These are phyloP conservation scores for Arachis stenosperma DNA, from an alignment of 306 rosid species.

Conservation along the genomic window DNA sequence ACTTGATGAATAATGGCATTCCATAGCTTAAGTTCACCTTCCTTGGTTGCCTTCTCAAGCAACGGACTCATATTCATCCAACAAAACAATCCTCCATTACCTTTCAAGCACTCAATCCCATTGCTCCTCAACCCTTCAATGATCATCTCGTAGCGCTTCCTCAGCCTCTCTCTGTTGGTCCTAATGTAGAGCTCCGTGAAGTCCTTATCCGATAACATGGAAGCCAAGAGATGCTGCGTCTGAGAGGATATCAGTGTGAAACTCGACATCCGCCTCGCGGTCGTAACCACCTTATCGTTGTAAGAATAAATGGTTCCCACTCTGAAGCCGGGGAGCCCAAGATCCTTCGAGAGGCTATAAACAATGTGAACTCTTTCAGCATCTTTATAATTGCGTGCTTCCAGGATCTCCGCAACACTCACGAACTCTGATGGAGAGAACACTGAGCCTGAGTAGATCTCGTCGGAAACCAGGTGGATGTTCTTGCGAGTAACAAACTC, in stretches of 20 bases:
- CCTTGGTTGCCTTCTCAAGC: constrained; percentile 54
- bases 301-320: constrained; percentile 86
- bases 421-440: constrained; percentile 69
- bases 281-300: constrained; percentile 81
- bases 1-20: constrained; percentile 55
- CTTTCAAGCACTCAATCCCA: constrained; percentile 84
- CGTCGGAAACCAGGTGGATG: constrained; percentile 90
- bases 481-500: constrained; percentile 68
- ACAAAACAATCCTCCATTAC: constrained; percentile 89
- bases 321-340: constrained; percentile 90
- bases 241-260: constrained; percentile 87
- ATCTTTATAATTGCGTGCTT: constrained; percentile 40
- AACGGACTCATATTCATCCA: constrained; percentile 87
- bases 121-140: constrained; percentile 59
- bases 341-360: constrained; percentile 90
- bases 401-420: constrained; percentile 80
- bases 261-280: constrained; percentile 93
- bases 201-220: constrained; percentile 63
- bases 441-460: constrained; percentile 90
- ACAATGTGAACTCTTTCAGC: constrained; percentile 87
- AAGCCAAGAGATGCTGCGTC: constrained; percentile 75
- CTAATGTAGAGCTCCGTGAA: constrained; percentile 63
- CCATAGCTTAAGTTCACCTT: constrained; percentile 77
- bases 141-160: constrained; percentile 71
- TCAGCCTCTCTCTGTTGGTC: constrained; percentile 70